phyloP scores from a whole-genome alignment of 2,329 filamentous ascomycete species.

The Venturia pyrina region DNA sequence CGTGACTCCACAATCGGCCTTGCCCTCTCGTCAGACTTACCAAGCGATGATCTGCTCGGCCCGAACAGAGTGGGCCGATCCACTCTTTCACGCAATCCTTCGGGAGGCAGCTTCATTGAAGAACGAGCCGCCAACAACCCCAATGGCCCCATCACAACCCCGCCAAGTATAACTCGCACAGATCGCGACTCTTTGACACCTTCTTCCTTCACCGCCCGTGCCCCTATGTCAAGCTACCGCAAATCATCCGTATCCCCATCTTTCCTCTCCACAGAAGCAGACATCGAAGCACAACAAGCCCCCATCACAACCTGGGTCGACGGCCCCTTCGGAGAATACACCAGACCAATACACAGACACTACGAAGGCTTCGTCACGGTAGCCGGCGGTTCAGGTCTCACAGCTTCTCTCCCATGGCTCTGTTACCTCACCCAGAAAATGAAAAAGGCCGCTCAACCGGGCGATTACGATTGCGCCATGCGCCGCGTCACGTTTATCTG shows the following conservation, averaged over 20 bases:
- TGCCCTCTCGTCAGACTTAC: not conserved
- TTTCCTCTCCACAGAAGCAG: conserved; percentile 2
- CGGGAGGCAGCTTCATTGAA: not conserved
- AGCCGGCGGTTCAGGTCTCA: conserved; percentile 4
- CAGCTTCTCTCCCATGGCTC: conserved; percentile 14
- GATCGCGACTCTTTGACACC: not conserved
- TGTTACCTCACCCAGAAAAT: conserved; percentile 14
- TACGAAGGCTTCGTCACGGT: conserved; percentile 8
- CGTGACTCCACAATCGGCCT: not conserved
- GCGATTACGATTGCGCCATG: conserved; percentile 6
- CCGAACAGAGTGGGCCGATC: not conserved
- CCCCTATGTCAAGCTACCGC: not conserved
- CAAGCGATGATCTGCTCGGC: not conserved
- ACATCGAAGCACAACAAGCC: conserved; percentile 12
- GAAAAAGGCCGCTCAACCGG: not conserved
- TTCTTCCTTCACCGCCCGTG: not conserved
- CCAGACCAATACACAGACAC: not conserved
- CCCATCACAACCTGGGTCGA: conserved; percentile 13
- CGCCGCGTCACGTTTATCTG: conserved; percentile 5
- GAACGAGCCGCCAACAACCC: not conserved
- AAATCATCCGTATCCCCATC: not conserved
- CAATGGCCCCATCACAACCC: not conserved
- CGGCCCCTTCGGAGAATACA: conserved; percentile 10
- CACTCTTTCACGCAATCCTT: not conserved
- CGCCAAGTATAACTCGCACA: not conserved